Base-by-base conservation (phyloP, 495 filamentous ascomycete species). In the Penicillium pancosmium region DNA sequence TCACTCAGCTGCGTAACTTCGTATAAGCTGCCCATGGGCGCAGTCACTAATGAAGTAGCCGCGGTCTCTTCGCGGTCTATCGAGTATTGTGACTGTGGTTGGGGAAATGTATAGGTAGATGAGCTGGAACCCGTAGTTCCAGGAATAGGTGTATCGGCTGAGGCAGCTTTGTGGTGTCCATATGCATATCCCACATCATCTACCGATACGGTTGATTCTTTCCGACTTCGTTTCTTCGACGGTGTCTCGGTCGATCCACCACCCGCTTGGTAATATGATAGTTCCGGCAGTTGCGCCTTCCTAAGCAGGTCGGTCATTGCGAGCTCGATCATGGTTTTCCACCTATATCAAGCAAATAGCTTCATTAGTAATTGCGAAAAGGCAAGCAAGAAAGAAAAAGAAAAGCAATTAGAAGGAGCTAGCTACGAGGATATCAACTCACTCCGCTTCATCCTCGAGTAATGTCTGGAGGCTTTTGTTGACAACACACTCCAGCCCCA, bases 11-110 rank as follows among this genome's bases (percentile, higher is more conserved):
- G 82, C 5, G 83, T 86, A 40, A 86, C 83, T 66, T 85, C 83
- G 59, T 83, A 86, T 35, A 86, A 62, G 61, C 80, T 84, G 11
- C 81, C 78, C 81, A 86, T 85, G 1, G 83, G 83, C 19, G 80
- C 82, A 15, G 82, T 77, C 18, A 85, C 77, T 44, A 85, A 53
- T 1, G 78, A 78, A 4, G 72, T 69, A 19, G 69, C 68, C 12
- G 69, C 70, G 21, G 73, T 76, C 35, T 80, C 77, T 54, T 80
- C 77, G 41, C 67, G 67, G 35, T 80, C 77, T 7, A 77, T 72
- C 5, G 74, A 71, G 57, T 73, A 78, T 35, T 78, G 76, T 38
- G 72, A 59, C 48, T 68, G 70, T 52, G 68, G 66, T 5, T 63
- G 34, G 15, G 47, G 52, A 18, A 67, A 68, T 23, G 35, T 34